Conservation (phyloP, 2,329 filamentous ascomycete species). For the Pseudogymnoascus sp. region DNA sequence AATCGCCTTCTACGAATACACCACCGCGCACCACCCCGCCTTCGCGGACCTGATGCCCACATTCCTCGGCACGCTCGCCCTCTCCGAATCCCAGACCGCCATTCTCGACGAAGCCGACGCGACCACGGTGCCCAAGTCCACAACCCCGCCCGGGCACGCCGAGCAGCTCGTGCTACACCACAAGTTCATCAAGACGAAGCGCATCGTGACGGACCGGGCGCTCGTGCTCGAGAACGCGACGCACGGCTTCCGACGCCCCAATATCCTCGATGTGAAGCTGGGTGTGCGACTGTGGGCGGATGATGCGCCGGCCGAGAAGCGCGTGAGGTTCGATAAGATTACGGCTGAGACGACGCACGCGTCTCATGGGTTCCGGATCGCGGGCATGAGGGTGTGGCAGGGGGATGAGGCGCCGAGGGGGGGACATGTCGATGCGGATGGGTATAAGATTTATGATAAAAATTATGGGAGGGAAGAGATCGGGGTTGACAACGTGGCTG, state of each 20-base stretch:
- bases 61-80: constrained; percentile 71
- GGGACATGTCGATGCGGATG: constrained; percentile 46
- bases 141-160: constrained; percentile 11
- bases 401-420: constrained; percentile 46
- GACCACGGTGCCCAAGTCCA: constrained; percentile 8
- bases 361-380: constrained; percentile 54
- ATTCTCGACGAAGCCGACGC: constrained; percentile 45
- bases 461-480: constrained; percentile 51
- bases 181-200: constrained; percentile 22
- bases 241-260: constrained; percentile 72
- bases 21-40: constrained; percentile 55
- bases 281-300: constrained; percentile 83
- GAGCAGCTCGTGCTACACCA: constrained; percentile 10
- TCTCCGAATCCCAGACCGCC: constrained; percentile 49
- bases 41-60: constrained; percentile 77
- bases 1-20: constrained; percentile 78
- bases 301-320: constrained; percentile 53
- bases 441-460: constrained; percentile 55
- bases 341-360: constrained; percentile 52
- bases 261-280: constrained; percentile 90
- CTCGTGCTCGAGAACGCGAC: constrained; percentile 83
- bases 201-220: constrained; percentile 68
- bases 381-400: constrained; percentile 58
- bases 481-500: constrained; percentile 45
- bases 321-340: constrained; percentile 53